These are phyloP conservation scores for Coix lacrymajobi DNA, from an alignment of 176 grass and related monocot genomes.

Conservation along the genomic window DNA sequence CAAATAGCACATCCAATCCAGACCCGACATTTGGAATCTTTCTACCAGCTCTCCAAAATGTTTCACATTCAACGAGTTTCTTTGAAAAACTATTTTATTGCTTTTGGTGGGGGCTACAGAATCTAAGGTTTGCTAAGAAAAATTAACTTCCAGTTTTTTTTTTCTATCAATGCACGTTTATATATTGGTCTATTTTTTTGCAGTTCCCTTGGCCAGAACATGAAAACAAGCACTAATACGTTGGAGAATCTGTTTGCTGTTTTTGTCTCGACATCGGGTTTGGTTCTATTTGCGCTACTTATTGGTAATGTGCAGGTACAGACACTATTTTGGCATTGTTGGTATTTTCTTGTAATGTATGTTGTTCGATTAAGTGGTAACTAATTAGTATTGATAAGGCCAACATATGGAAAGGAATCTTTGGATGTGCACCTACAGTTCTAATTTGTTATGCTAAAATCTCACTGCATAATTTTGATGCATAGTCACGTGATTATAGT, in stretches of 20 bases:
- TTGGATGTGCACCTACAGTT: not conserved
- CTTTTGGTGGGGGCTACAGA: conserved; percentile 99
- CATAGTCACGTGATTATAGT: not conserved
- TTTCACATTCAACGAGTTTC: conserved; percentile 53
- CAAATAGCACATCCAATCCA: not conserved
- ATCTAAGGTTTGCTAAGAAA: conserved; percentile 63
- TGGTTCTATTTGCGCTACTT: conserved; percentile 95
- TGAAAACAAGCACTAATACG: conserved; percentile 77
- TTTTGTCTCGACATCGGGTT: conserved; percentile 74
- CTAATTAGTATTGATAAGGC: not conserved
- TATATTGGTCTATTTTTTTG: conserved; percentile 35
- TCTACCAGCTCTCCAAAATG: conserved; percentile 49
- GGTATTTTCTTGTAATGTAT: not conserved
- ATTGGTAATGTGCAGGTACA: conserved; percentile 98
- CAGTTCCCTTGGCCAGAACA: conserved; percentile 95
- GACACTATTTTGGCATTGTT: not conserved
- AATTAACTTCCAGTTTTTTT: not conserved
- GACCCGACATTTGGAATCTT: conserved; percentile 76
- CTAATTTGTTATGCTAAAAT: not conserved
- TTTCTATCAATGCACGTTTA: not conserved
- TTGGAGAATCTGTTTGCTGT: conserved; percentile 81
- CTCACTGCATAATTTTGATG: not conserved
- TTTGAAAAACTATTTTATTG: conserved; percentile 98
- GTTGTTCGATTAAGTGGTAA: not conserved
- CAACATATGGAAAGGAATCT: not conserved